These are phyloP conservation scores for Aspergillus sparsus DNA, from an alignment of 495 filamentous ascomycete species.

Conservation along the genomic window DNA sequence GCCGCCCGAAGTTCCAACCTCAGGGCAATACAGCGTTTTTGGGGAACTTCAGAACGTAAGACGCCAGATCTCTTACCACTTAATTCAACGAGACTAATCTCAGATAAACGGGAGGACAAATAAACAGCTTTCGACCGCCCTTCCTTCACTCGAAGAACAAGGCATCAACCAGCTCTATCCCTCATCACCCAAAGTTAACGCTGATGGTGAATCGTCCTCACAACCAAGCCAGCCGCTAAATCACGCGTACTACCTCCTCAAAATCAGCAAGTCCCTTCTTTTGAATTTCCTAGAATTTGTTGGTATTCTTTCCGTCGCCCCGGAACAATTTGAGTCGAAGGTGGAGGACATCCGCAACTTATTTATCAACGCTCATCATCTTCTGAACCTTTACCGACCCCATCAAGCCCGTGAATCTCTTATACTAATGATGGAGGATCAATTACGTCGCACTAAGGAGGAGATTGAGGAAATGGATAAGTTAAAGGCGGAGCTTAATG, in stretches of 20 bases:
- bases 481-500: conserved; percentile 70
- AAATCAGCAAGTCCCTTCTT: conserved; percentile 76
- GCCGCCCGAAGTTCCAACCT: conserved; percentile 71
- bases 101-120: conserved; percentile 3
- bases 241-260: conserved; percentile 73
- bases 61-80: background rate
- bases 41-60: conserved; percentile 63
- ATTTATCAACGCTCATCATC: conserved; percentile 84
- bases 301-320: conserved; percentile 65
- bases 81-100: background rate
- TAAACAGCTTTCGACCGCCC: conserved; percentile 55
- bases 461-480: conserved; percentile 76
- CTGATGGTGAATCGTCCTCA: conserved; percentile 40
- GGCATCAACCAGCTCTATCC: conserved; percentile 72
- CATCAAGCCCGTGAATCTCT: conserved; percentile 92
- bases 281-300: conserved; percentile 83
- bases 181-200: conserved; percentile 43
- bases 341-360: conserved; percentile 73
- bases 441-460: conserved; percentile 68
- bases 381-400: conserved; percentile 91
- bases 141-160: conserved; percentile 66
- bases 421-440: conserved; percentile 89
- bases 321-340: conserved; percentile 62
- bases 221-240: conserved; percentile 52
- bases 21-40: conserved; percentile 75